Evolutionary conservation across 306 rosid species (phyloP), one percentile per base, ranked within the genome.

Genomic region (Quercus aquifolioides): DNA sequence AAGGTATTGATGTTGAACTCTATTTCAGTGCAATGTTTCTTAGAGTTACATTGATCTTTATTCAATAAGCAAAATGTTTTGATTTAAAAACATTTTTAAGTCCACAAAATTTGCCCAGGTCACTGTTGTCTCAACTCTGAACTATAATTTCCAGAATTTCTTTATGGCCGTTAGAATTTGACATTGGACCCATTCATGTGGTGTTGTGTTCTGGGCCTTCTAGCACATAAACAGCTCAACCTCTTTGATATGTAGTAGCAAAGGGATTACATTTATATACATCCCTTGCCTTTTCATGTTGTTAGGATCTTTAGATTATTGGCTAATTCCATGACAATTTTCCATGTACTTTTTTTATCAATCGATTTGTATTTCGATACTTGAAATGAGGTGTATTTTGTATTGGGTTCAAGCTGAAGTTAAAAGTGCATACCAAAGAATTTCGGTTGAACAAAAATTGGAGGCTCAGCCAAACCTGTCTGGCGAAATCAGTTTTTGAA

Each of bases 1-100:
- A 91, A 92, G 95, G 99, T 94, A 86, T 59, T 31, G 26, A 20
- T 71, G 56, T 28, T 69, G 28, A 3, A 51, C 54, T 59, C 43
- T 21, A 18, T 56, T 58, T 58, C 49, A 4, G 56, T 49, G 23
- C 65, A 9, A 41, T 35, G 4, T 25, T 21, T 57, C 58, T 56
- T 56, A 18, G 21, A 59, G 68, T 68, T 21, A 26, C 56, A 62
- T 30, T 76, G 60, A 19, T 56, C n/a, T 28, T 69, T 14, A 80
- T 41, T 55, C 2, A 11, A 43, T 46, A 71, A 72, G 20, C 46
- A 73, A 55, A 20, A 55, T n/a, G 25, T 33, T 65, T 9, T 67
- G 71, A 18, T 67, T 33, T 33, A 33, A 33, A 67, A 67, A 33
- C 26, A 33, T n/a, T n/a, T n/a, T 65, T 3, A 3, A 65, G 51